Evolutionary conservation across 768 basidiomycete species (phyloP), one percentile per base, ranked within the genome.

Genomic region (Boletus rubroflammeus): DNA sequence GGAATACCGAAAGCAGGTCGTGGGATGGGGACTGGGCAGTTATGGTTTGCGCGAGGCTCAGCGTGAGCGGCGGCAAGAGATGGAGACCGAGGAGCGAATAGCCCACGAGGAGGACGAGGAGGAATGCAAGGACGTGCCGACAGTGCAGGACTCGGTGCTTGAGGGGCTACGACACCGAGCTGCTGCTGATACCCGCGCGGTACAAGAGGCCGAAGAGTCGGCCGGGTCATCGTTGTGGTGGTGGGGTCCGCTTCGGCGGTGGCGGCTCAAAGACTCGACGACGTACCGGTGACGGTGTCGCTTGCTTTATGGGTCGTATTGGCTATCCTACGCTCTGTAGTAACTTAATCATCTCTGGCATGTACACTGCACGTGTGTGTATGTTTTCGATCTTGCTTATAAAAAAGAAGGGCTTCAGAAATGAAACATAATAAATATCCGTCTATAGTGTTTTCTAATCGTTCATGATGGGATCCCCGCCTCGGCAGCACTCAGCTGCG

Each of bases 261-360:
- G 88, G 90, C 76, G 90, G 43, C 68, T 92, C 60, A 81, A 85
- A 59, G 90, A 93, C 62, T 81, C 87, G 57, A 91, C 90, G 9
- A 75, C 78, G 47, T 93, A 93, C 68, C 70, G 63, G 32, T 73
- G 61, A 57, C 32, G 8, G 1, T 5, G 28, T 3, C 19, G 3
- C 9, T 23, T n/a, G n/a, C 15, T 19, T 3, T 6, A 8, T 23
- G 29, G 10, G 3, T 23, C 25, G 17, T 19, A 25, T 34, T 5
- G 13, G n/a, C 52, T 57, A 50, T n/a, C 10, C 7, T 45, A 57
- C 41, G 15, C 21, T 32, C 5, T 26, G 9, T 55, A 17, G 34
- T 35, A 35, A 41, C 32, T 14, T 60, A 52, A 59, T 55, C 29
- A 56, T 53, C 29, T 10, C 3, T 15, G 31, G 29, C 31, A 19